Conservation (phyloP, 2,329 filamentous ascomycete species). For the Alternaria triticina region DNA sequence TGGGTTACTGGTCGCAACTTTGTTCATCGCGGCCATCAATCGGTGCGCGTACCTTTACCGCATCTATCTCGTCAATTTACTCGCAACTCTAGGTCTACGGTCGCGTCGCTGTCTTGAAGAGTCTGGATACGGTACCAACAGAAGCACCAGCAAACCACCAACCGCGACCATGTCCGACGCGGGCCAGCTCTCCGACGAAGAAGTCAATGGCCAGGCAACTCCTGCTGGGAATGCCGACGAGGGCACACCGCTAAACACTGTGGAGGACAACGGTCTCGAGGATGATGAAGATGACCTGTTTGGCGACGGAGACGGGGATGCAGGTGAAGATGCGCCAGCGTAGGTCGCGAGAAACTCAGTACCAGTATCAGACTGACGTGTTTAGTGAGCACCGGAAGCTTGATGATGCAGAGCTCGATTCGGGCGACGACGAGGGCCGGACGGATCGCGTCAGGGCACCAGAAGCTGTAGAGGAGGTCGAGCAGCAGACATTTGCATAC, state of each 20-base stretch:
- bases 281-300: constrained; percentile 55
- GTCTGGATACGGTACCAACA: neutral
- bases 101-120: neutral
- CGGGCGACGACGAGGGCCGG: constrained; percentile 67
- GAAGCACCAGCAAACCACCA: neutral
- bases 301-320: constrained; percentile 49
- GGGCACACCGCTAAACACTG: constrained; percentile 36
- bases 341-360: constrained; percentile 39
- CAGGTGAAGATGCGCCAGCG: constrained; percentile 31
- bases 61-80: constrained; percentile 1
- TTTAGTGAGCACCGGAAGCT: constrained; percentile 55
- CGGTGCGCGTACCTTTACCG: constrained; percentile 4
- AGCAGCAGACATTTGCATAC: constrained; percentile 63
- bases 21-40: constrained; percentile 16
- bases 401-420: constrained; percentile 68
- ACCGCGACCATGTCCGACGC: constrained; percentile 47
- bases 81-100: neutral
- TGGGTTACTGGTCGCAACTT: constrained; percentile 32
- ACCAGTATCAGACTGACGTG: constrained; percentile 20
- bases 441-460: constrained; percentile 63
- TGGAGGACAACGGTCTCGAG: constrained; percentile 41
- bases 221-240: constrained; percentile 40
- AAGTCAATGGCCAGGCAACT: constrained; percentile 41
- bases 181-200: constrained; percentile 43
- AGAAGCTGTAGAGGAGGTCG: constrained; percentile 56